A percentile compares a stretch with the other conserved stretches of the same genome.
Evolutionary conservation across 1,284 basidiomycete genomes (phyloP).

Genomic region (Blastosporella zonata): DNA sequence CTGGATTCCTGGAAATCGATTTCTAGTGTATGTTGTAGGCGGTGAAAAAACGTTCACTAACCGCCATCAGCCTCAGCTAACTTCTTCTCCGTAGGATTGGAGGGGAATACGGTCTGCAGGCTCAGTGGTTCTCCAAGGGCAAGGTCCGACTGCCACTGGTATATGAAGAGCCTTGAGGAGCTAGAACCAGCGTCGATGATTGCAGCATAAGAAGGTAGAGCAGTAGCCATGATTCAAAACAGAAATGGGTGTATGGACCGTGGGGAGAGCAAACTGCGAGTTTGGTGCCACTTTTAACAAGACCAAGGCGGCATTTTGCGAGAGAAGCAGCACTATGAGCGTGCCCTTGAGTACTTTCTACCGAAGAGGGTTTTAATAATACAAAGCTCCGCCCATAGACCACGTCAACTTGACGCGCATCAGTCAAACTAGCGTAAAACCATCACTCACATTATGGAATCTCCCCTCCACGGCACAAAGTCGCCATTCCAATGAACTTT

Average conservation of each 20-base stretch:
- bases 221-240: background rate
- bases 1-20: slow-evolving; percentile 3
- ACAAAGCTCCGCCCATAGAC: too few species aligned
- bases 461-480: too few species aligned
- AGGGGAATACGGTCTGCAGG: slow-evolving; percentile 6
- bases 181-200: slow-evolving; percentile 16
- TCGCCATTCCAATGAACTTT: too few species aligned
- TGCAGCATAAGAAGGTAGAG: slow-evolving; percentile 8
- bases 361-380: too few species aligned
- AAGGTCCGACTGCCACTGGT: slow-evolving; percentile 11
- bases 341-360: too few species aligned
- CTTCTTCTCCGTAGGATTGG: slow-evolving; percentile 7
- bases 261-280: too few species aligned
- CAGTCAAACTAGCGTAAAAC: too few species aligned
- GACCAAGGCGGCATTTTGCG: too few species aligned
- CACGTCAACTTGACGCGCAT: too few species aligned
- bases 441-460: too few species aligned
- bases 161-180: slow-evolving; percentile 13
- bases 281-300: too few species aligned
- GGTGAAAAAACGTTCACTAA: background rate
- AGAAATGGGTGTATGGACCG: background rate
- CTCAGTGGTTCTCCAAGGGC: slow-evolving; percentile 7
- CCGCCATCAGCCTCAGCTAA: slow-evolving; percentile 5
- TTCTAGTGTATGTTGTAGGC: background rate
- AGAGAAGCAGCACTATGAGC: too few species aligned